These are phyloP conservation scores for Angomonas ambiguus DNA, from an alignment of 208 protist species.

Conservation along the genomic window DNA sequence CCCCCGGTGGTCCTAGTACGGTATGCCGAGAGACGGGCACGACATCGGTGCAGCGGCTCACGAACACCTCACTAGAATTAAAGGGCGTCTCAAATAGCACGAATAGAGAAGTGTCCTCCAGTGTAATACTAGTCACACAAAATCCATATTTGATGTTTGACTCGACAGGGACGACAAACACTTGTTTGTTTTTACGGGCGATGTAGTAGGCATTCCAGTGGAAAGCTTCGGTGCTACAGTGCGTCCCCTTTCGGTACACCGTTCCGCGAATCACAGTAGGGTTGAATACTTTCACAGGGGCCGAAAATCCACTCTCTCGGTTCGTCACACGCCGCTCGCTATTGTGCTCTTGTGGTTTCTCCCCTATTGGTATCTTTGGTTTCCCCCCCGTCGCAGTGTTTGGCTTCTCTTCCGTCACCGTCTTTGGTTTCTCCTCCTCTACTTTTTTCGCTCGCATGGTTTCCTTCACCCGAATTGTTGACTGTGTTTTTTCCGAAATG, in stretches of 20 bases:
- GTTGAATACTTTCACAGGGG: not conserved
- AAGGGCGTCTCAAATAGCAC: conserved; percentile 38
- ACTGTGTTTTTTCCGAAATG: too few species aligned
- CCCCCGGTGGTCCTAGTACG: too few species aligned
- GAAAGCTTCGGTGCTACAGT: conserved; percentile 60
- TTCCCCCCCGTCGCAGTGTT: not conserved
- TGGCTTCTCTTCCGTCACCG: conserved; percentile 6
- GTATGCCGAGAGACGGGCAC: not conserved
- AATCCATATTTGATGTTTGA: conserved; percentile 58
- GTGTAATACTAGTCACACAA: conserved; percentile 41
- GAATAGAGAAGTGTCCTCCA: conserved; percentile 48
- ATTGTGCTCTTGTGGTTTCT: not conserved
- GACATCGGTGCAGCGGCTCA: conserved; percentile 12
- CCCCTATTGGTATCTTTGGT: not conserved
- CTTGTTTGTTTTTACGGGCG: conserved; percentile 54
- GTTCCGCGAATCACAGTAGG: not conserved
- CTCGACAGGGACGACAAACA: conserved; percentile 48
- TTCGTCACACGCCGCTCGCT: not conserved
- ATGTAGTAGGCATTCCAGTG: conserved; percentile 57
- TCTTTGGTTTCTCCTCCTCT: not conserved
- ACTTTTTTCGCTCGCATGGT: not conserved
- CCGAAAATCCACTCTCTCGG: too few species aligned
- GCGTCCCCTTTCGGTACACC: conserved; percentile 10
- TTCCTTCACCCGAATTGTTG: not conserved
- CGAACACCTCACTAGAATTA: conserved; percentile 30